Conservation (phyloP, 495 filamentous ascomycete genomes). For the Penicillium atrosanguineum region DNA sequence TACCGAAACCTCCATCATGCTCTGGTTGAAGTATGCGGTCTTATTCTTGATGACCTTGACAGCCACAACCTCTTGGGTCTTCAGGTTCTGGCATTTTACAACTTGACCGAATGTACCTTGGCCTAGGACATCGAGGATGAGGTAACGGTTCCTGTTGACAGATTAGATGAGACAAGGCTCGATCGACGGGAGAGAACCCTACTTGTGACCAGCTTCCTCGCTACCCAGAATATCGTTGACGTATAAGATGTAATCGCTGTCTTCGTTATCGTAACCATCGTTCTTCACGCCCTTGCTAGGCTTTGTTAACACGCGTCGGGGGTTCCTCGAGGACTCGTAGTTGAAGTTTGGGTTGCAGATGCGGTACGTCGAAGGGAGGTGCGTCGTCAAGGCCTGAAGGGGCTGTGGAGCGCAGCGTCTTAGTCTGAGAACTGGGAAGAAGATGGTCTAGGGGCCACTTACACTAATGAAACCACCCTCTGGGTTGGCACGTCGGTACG, state of each 20-base stretch:
- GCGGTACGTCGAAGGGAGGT: conserved; percentile 91
- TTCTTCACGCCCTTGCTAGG: conserved; percentile 99
- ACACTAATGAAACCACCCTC: conserved; percentile 99
- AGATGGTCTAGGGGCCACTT: conserved; percentile 35
- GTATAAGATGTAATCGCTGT: conserved; percentile 98
- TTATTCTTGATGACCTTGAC: conserved; percentile 99
- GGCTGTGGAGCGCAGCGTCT: conserved; percentile 55
- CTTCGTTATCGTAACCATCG: conserved; percentile 98
- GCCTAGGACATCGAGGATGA: conserved; percentile 96
- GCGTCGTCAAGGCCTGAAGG: conserved; percentile 90
- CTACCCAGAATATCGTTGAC: conserved; percentile 99
- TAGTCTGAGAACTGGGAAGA: neutral
- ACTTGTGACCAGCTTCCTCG: conserved; percentile 97
- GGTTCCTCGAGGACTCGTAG: conserved; percentile 99
- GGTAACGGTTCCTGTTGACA: conserved; percentile 79
- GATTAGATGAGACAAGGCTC: neutral
- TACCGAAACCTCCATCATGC: conserved; percentile 99
- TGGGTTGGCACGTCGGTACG: conserved; percentile 89
- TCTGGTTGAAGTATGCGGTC: conserved; percentile 99
- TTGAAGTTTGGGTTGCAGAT: conserved; percentile 99
- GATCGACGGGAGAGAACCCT: conserved; percentile 24
- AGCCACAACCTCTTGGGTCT: conserved; percentile 96
- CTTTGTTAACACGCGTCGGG: conserved; percentile 95
- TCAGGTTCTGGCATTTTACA: conserved; percentile 98
- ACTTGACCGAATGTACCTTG: conserved; percentile 99